phyloP scores from a whole-genome alignment of 139 green algal species.

The Chlorella sp. region DNA sequence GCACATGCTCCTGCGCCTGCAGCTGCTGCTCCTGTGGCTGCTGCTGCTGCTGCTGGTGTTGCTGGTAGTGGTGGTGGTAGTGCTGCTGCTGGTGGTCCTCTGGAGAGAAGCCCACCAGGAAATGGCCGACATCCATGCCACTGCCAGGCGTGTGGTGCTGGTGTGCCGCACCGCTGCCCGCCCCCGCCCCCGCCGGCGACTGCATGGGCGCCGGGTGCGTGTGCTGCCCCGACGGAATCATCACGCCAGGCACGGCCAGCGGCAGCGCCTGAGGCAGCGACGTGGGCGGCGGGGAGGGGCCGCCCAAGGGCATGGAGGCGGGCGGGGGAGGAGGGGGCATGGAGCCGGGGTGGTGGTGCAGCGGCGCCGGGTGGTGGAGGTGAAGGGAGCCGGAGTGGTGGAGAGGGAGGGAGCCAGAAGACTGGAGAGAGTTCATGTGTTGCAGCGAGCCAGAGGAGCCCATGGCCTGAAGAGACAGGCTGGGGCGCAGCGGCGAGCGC shows the following conservation, averaged over 20 bases:
- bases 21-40: background rate
- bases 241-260: background rate
- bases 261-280: slow-evolving; percentile 11
- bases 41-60: background rate
- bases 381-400: background rate
- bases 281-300: background rate
- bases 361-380: background rate
- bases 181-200: background rate
- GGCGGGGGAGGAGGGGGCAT: background rate
- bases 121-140: background rate
- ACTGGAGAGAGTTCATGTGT: background rate
- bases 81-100: background rate
- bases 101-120: background rate
- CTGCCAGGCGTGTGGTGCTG: background rate
- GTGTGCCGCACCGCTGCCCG: background rate
- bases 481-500: slow-evolving; percentile 44
- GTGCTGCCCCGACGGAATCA: background rate
- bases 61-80: background rate
- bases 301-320: background rate
- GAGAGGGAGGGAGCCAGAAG: background rate
- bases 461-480: slow-evolving; percentile 24
- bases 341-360: background rate
- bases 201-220: background rate
- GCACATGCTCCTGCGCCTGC: background rate
- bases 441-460: background rate